Evolutionary conservation across 192 early-diverging fungal genomes (phyloP), one percentile per base, ranked within the genome.

Genomic region (Coemansia sp.): DNA sequence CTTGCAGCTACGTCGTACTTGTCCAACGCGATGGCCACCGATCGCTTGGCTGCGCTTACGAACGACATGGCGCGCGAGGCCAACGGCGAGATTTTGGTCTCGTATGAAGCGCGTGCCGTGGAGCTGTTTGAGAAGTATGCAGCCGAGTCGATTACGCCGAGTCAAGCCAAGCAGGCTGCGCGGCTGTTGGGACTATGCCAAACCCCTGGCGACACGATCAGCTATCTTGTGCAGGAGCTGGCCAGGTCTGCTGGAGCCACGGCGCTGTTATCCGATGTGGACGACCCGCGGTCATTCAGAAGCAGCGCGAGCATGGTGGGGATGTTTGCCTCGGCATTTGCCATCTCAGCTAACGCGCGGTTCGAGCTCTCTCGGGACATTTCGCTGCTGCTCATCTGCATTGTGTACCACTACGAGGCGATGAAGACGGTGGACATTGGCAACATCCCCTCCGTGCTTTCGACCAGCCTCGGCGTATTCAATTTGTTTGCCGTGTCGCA

Each of bases 271-370:
- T 62, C 65, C 8, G 33, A 26, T 6, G 40, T 21, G 0, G 53
- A 53, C 14, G 65, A 58, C 10, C 44, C 36, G 17, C 66, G 62
- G 39, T 57, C 60, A 52, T 68, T 71, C 35, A 60, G 58, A 9
- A 61, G 72, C 11, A 81, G 78, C 40, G 61, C 59, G n/a, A 66
- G 60, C 37, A 81, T 81, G 78, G 73, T 70, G 19, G 78, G 73
- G 1, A 41, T 72, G 54, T 68, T 71, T 39, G 59, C 35, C 0
- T 53, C 68, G 3, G 78, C 54, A 3, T 81, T 72, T 62, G 64
- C 68, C 14, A 44, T 58, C n/a, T 50, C 68, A 14, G 43, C 29
- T 19, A 52, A 17, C 24, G 68, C 73, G 38, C 68, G 72, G 22
- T 68, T 68, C 38, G 65, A 60, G 58, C 22, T 75, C 15, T 65